phyloP scores from a whole-genome alignment of 345 rosid species.

The Pelargonium nanum region DNA sequence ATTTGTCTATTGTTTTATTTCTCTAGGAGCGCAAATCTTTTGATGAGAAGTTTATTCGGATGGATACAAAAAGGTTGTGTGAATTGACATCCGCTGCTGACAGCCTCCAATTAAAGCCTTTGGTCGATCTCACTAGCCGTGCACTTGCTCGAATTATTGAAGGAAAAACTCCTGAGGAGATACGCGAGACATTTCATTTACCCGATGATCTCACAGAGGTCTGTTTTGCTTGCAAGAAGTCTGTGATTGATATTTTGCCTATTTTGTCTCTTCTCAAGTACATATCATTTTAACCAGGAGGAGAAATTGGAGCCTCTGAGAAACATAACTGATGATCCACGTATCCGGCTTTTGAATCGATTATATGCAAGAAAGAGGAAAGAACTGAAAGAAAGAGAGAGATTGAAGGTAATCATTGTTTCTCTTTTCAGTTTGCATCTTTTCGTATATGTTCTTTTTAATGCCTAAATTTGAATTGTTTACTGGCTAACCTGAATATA shows the following conservation, averaged over 20 bases:
- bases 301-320: conserved; percentile 85
- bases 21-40: conserved; percentile 63
- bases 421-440: background rate
- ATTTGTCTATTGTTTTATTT: conserved; percentile 8
- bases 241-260: background rate
- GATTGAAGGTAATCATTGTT: conserved; percentile 41
- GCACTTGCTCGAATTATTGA: conserved; percentile 81
- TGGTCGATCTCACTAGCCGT: conserved; percentile 87
- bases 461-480: background rate
- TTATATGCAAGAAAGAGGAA: conserved; percentile 77
- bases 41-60: conserved; percentile 76
- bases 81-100: conserved; percentile 92
- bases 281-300: conserved; percentile 38
- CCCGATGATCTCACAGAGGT: conserved; percentile 97
- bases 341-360: conserved; percentile 74
- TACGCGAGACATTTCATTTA: conserved; percentile 81
- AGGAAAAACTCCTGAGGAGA: conserved; percentile 83
- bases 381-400: conserved; percentile 72
- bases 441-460: background rate
- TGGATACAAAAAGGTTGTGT: conserved; percentile 79
- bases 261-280: background rate
- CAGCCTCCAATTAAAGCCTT: conserved; percentile 78
- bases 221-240: conserved; percentile 17
- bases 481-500: background rate
- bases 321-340: conserved; percentile 75